Conservation (phyloP, 805 yeast genomes). For the Candida pseudofarinosa region DNA sequence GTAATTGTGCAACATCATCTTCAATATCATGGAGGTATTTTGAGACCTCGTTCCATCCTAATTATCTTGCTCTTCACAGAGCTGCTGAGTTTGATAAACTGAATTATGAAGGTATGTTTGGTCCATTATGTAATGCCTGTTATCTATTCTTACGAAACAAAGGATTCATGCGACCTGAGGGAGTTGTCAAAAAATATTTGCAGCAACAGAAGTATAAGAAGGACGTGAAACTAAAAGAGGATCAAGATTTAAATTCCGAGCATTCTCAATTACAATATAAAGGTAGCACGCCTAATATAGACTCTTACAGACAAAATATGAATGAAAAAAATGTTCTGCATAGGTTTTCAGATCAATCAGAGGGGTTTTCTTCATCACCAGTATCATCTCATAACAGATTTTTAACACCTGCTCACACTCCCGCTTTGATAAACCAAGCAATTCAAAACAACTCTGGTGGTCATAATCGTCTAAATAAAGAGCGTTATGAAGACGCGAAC, state of each 20-base stretch:
- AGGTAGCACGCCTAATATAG: slow-evolving; percentile 4
- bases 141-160: slow-evolving; percentile 39
- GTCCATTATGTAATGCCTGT: slow-evolving; percentile 46
- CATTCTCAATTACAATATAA: not conserved
- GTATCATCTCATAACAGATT: slow-evolving; percentile 23
- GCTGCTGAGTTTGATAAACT: slow-evolving; percentile 37
- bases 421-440: slow-evolving; percentile 35
- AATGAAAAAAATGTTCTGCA: slow-evolving; percentile 6
- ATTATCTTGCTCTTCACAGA: slow-evolving; percentile 33
- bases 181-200: slow-evolving; percentile 41
- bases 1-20: slow-evolving; percentile 34
- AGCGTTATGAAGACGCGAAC: slow-evolving; percentile 2
- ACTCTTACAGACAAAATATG: slow-evolving; percentile 8
- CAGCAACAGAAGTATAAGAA: slow-evolving; percentile 42
- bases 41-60: slow-evolving; percentile 36
- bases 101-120: slow-evolving; percentile 44
- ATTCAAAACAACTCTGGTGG: slow-evolving; percentile 21
- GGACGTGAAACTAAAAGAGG: slow-evolving; percentile 29
- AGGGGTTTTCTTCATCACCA: slow-evolving; percentile 27
- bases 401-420: slow-evolving; percentile 38
- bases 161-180: slow-evolving; percentile 44
- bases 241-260: slow-evolving; percentile 4
- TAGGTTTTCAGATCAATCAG: slow-evolving; percentile 1
- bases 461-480: not conserved
- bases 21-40: slow-evolving; percentile 44